Evolutionary conservation across 1,284 basidiomycete species (phyloP).

Genomic region (Cutaneotrichosporon sp.): DNA sequence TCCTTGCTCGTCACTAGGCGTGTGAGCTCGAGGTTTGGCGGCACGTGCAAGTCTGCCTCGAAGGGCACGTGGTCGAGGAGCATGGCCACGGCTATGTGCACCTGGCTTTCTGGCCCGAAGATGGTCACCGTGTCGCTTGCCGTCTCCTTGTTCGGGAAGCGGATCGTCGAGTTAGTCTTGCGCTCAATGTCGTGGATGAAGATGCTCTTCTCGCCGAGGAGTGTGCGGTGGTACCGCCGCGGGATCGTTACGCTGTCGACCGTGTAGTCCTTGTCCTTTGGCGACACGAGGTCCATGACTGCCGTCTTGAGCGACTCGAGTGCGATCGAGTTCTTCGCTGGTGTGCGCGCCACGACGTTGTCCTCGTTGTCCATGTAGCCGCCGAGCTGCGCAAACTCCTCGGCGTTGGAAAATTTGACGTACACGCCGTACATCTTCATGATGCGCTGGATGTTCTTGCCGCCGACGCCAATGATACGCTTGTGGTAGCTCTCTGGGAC

Average conservation of each 20-base stretch:
- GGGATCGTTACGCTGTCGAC: constrained; percentile 91
- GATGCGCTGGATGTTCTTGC: constrained; percentile 96
- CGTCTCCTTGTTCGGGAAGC: constrained; percentile 93
- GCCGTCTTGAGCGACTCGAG: constrained; percentile 92
- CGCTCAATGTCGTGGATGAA: constrained; percentile 96
- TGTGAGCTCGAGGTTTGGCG: constrained; percentile 74
- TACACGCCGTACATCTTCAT: constrained; percentile 99
- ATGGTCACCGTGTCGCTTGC: constrained; percentile 78
- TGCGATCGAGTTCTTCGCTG: constrained; percentile 95
- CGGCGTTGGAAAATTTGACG: constrained; percentile 98
- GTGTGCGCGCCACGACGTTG: constrained; percentile 95
- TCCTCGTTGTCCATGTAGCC: constrained; percentile 98
- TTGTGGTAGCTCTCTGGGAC: constrained; percentile 98
- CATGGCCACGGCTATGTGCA: constrained; percentile 95
- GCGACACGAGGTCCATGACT: constrained; percentile 96
- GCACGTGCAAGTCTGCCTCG: constrained; percentile 91
- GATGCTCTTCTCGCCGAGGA: constrained; percentile 93
- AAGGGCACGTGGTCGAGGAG: constrained; percentile 94
- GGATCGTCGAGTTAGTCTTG: constrained; percentile 91
- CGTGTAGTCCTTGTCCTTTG: constrained; percentile 70
- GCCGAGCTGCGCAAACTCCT: constrained; percentile 91
- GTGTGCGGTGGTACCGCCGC: constrained; percentile 87
- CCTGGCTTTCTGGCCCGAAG: constrained; percentile 94
- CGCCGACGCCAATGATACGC: constrained; percentile 97
- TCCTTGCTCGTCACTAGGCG: constrained; percentile 73